Evolutionary conservation across 2,329 filamentous ascomycete species (phyloP), one percentile per base, ranked within the genome.

Genomic region (Clonostachys chloroleuca): DNA sequence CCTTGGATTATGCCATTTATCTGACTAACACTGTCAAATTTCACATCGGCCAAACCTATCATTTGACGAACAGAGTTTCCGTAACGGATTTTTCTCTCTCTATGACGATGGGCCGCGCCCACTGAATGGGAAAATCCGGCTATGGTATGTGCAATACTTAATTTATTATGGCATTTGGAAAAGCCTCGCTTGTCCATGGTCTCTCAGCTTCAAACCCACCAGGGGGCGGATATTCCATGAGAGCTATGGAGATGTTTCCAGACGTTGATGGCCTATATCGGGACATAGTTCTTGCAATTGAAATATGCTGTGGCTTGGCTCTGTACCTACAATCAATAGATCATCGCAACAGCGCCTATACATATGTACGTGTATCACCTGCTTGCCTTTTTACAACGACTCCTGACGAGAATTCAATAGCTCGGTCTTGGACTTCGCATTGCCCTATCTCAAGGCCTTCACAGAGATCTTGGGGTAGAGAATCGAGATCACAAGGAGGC

Each of bases 21-120:
- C 57, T 80, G 4, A 73, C 79, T 59, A 79, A 78, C 49, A 72
- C 74, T 0, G 75, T 80, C 48, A 79, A 80, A 47, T 81, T 80
- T 41, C 74, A 79, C 49, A 77, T 74, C 47, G 69, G 72, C 4
- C 76, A 78, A 30, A 56, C 79, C 5, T 77, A 77, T 17, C 75
- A 3, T 78, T 80, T 41, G 75, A 81, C 18, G 76, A 80, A 43
- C 63, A 69, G 9, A 65, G 63, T 1, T 81, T 80, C 47, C 77
- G 75, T 67, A 50, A 40, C 1, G 56, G 54, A 16, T 49, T 64
- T 0, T 55, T 59, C 18, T 49, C 56, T 7, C 63, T 63, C 34
- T 66, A 64, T 12, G 16, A 30, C 42, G 30, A 44, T 5, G 17
- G 13, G 14, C 14, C 17, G 20, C 42, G 34, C 18, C 14, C 14